Conservation (phyloP, 2,329 filamentous ascomycete species). For the Penicillium aurantiogriseum region DNA sequence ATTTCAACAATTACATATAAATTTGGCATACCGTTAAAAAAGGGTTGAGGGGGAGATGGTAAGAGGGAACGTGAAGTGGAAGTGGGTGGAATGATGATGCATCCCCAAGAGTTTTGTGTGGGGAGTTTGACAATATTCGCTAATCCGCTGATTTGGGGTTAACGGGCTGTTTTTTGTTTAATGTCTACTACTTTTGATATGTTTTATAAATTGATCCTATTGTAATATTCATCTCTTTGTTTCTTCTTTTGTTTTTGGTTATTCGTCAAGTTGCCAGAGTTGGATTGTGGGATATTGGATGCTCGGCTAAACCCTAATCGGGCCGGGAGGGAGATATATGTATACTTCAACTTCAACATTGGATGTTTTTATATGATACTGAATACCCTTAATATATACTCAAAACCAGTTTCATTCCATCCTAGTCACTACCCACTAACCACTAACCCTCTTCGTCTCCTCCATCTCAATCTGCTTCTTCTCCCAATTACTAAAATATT, state of each 20-base stretch:
- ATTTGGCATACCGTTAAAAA: conserved; percentile 13
- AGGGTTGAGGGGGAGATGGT: conserved; percentile 11
- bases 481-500: conserved; percentile 21
- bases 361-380: not conserved
- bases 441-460: not conserved
- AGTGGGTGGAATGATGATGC: conserved; percentile 20
- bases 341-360: no score
- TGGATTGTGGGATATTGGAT: conserved; percentile 28
- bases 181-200: not conserved
- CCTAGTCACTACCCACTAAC: not conserved
- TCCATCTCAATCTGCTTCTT: conserved; percentile 8
- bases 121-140: conserved; percentile 25
- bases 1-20: not conserved
- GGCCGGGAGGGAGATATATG: not conserved
- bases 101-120: conserved; percentile 28
- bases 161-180: not conserved
- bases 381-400: not conserved
- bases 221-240: not conserved
- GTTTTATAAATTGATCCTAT: not conserved
- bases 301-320: conserved; percentile 43
- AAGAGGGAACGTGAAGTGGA: conserved; percentile 15
- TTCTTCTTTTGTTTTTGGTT: not conserved
- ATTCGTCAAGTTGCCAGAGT: not conserved
- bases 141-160: conserved; percentile 16
- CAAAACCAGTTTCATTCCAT: not conserved